Conservation (phyloP, 1,284 basidiomycete species). For the Cryptococcus hybrid region DNA sequence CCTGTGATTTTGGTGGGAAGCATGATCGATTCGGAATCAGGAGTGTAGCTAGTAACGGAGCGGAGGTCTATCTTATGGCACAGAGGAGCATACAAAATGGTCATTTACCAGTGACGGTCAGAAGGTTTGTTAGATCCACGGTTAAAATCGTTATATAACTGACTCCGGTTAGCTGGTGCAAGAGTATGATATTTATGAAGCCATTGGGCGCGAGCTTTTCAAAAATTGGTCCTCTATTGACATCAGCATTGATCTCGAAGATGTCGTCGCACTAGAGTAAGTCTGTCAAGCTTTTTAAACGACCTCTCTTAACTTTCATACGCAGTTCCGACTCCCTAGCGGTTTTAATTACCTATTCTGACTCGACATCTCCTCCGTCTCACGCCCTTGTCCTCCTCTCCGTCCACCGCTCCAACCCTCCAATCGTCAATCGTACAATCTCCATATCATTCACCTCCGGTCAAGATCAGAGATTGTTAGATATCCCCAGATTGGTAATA, state of each 20-base stretch:
- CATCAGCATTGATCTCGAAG: conserved; percentile 36
- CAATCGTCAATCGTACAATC: not conserved
- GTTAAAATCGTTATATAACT: not conserved
- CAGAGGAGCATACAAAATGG: conserved; percentile 41
- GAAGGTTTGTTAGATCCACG: conserved; percentile 16
- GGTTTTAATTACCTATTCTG: conserved; percentile 37
- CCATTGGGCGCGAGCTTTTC: conserved; percentile 26
- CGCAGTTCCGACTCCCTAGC: conserved; percentile 27
- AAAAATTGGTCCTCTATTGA: conserved; percentile 31
- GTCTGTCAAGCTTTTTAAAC: too few relatives aligned
- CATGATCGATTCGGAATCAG: conserved; percentile 33
- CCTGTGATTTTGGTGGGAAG: conserved; percentile 23
- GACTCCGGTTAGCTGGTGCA: conserved; percentile 23
- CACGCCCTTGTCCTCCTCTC: conserved; percentile 36
- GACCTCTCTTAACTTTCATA: not conserved
- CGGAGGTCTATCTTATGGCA: conserved; percentile 33
- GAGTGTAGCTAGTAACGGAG: conserved; percentile 18
- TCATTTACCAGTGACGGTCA: conserved; percentile 27
- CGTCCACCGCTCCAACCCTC: conserved; percentile 6
- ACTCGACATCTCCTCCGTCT: conserved; percentile 24
- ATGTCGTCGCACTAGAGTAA: conserved; percentile 22
- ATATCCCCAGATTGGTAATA: conserved; percentile 43
- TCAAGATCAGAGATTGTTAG: conserved; percentile 35
- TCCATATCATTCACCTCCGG: not conserved
- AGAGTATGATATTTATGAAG: conserved; percentile 38